Percentiles rank a stretch among this genome's conserved stretches.
Conservation (phyloP, 768 basidiomycete species). For the Lentinula aciculospora region DNA sequence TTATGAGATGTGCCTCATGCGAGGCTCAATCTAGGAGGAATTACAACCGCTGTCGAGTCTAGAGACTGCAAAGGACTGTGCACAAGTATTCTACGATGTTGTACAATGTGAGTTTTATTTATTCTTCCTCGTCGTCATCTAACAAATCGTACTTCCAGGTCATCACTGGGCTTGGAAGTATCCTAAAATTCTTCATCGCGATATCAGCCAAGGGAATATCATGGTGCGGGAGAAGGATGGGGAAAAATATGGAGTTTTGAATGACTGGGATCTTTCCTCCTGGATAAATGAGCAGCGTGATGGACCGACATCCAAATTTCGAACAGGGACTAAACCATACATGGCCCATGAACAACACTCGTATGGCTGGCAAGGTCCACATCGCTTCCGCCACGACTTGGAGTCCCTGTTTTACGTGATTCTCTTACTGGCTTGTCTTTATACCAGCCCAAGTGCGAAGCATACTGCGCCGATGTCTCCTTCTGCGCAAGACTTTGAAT, state of each 20-base stretch:
- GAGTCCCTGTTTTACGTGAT: neutral
- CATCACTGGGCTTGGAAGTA: neutral
- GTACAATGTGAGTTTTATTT: neutral
- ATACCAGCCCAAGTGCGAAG: neutral
- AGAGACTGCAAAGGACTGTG: neutral
- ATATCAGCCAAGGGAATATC: slow-evolving; percentile 1
- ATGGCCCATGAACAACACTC: neutral
- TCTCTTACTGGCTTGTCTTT: neutral
- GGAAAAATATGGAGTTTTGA: neutral
- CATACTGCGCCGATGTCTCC: no score
- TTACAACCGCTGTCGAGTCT: neutral
- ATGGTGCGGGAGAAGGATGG: neutral
- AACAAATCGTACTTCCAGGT: neutral
- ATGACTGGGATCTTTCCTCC: neutral
- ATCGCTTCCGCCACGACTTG: neutral
- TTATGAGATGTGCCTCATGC: neutral
- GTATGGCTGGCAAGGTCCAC: neutral
- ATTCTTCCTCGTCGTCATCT: neutral
- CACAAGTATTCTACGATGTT: neutral
- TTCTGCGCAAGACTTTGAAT: no score
- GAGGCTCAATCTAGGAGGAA: neutral
- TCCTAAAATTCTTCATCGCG: neutral
- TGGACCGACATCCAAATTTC: neutral
- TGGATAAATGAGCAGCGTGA: no score
- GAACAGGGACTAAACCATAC: neutral